These are phyloP conservation scores for Camillea tinctor DNA, from an alignment of 2,329 filamentous ascomycete species.

Conservation along the genomic window DNA sequence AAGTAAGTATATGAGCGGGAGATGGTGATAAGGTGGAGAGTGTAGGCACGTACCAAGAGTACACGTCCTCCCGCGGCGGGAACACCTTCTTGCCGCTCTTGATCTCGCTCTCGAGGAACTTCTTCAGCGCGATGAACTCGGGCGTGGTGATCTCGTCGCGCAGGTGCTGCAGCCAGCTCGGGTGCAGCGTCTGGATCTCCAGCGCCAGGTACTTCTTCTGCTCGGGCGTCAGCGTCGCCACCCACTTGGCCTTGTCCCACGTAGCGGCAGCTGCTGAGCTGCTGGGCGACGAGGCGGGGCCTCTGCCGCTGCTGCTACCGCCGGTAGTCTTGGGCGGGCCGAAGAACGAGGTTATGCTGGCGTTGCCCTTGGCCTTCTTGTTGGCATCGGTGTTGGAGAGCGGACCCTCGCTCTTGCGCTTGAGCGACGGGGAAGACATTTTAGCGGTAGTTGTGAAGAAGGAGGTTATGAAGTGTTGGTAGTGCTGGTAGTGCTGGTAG, in stretches of 20 bases:
- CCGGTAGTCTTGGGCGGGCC: constrained; percentile 58
- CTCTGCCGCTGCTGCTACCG: constrained; percentile 10
- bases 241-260: constrained; percentile 91
- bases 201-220: constrained; percentile 79
- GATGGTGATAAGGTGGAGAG: no score
- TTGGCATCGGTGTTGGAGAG: constrained; percentile 52
- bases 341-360: constrained; percentile 89
- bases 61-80: constrained; percentile 84
- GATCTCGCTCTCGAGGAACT: constrained; percentile 78
- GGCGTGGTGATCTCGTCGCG: constrained; percentile 80
- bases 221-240: constrained; percentile 74
- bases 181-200: constrained; percentile 88
- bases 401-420: constrained; percentile 62
- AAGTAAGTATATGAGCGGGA: no score
- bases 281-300: constrained; percentile 13
- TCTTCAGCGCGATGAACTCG: constrained; percentile 85
- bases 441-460: constrained; percentile 8
- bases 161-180: constrained; percentile 85
- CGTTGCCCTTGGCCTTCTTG: constrained; percentile 73
- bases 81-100: constrained; percentile 75
- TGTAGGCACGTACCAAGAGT: constrained; percentile 72
- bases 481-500: neutral
- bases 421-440: constrained; percentile 53
- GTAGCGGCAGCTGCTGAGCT: constrained; percentile 39
- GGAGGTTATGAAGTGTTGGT: neutral